Evolutionary conservation across 2,329 filamentous ascomycete genomes (phyloP).

Genomic region (Blumeriella jaapii): DNA sequence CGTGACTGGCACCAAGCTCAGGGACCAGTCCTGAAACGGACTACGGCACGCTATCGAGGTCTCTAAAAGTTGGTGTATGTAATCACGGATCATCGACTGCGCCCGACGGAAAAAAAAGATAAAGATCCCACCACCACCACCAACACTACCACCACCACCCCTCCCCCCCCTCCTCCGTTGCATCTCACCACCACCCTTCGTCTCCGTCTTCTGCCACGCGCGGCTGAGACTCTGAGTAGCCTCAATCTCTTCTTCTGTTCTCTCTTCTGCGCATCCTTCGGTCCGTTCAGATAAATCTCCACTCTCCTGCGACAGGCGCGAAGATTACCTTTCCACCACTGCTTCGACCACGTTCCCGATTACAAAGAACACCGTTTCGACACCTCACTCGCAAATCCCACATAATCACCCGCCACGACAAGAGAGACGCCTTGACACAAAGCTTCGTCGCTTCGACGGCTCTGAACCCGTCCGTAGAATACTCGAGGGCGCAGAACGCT

Average conservation of each 20-base stretch:
- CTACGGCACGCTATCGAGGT: no score
- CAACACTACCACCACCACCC: conserved; percentile 2
- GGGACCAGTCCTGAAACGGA: no score
- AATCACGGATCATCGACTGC: no score
- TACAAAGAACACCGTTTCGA: conserved; percentile 20
- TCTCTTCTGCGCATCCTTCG: conserved; percentile 13
- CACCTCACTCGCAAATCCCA: conserved; percentile 16
- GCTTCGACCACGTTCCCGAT: conserved; percentile 17
- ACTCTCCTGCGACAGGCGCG: conserved; percentile 14
- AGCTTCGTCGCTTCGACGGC: conserved; percentile 8
- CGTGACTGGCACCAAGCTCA: no score
- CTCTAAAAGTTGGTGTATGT: no score
- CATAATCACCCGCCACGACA: conserved; percentile 6
- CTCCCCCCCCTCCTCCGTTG: conserved; percentile 4
- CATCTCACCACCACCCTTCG: conserved; percentile 7
- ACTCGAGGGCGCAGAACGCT: conserved; percentile 18
- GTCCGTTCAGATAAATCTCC: conserved; percentile 20
- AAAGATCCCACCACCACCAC: conserved; percentile 8
- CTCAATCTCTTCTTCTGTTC: no score
- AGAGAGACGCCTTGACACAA: conserved; percentile 1
- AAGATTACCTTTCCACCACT: conserved; percentile 12
- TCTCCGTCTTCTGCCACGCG: conserved; percentile 24
- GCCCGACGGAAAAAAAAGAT: no score
- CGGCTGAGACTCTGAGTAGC: conserved; percentile 22
- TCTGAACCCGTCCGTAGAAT: conserved; percentile 9